phyloP scores from a whole-genome alignment of 2,329 filamentous ascomycete species.

The Ophiostoma quercus region DNA sequence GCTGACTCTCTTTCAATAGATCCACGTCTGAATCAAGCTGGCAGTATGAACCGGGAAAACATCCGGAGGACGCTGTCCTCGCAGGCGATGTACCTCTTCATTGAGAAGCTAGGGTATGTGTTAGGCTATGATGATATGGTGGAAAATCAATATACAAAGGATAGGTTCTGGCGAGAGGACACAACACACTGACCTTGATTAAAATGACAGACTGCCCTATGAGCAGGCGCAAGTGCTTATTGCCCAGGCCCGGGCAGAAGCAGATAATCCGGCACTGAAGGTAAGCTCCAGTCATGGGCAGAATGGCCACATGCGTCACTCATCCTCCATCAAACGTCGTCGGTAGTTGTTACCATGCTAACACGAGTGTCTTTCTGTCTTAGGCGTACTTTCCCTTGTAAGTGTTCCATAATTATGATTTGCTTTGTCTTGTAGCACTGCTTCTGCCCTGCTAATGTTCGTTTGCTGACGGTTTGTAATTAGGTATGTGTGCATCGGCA shows the following conservation, averaged over 20 bases:
- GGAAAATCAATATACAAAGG: too few relatives aligned
- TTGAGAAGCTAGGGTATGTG: slow-evolving; percentile 44
- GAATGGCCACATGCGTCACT: not conserved
- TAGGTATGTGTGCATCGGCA: slow-evolving; percentile 57
- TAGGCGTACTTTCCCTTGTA: slow-evolving; percentile 57
- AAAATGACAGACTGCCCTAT: slow-evolving; percentile 46
- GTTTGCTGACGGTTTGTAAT: not conserved
- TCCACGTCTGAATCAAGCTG: slow-evolving; percentile 49
- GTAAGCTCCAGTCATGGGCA: slow-evolving; percentile 34
- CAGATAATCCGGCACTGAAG: slow-evolving; percentile 51
- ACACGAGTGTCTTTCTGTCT: not conserved
- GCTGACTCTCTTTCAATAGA: slow-evolving; percentile 35
- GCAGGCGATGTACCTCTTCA: slow-evolving; percentile 53
- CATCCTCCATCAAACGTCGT: not conserved
- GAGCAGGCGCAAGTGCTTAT: slow-evolving; percentile 55
- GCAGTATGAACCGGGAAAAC: slow-evolving; percentile 49
- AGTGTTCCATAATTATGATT: not conserved
- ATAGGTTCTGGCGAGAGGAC: too few relatives aligned
- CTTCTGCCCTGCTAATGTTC: not conserved
- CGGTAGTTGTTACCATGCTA: not conserved
- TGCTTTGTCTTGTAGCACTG: not conserved
- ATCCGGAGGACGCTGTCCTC: slow-evolving; percentile 51
- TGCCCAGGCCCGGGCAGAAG: slow-evolving; percentile 51
- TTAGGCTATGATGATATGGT: not conserved
- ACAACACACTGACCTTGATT: not conserved